Percentiles rank a stretch among this genome's conserved stretches.
phyloP scores from a whole-genome alignment of 2,329 filamentous ascomycete species.

The Alternaria sp. region DNA sequence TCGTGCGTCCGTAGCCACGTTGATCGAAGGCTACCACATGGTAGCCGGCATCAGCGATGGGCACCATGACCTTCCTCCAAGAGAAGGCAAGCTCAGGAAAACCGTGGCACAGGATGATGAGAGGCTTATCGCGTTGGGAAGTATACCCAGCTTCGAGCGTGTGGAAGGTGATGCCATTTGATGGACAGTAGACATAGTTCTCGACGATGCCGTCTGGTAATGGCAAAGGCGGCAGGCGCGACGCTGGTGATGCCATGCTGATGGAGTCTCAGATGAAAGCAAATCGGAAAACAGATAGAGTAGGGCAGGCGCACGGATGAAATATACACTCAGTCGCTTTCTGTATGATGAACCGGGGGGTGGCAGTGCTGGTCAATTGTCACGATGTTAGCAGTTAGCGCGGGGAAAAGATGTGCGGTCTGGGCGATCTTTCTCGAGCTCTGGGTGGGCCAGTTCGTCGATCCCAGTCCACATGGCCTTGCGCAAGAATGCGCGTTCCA shows the following conservation, averaged over 20 bases:
- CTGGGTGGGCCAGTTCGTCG: neutral
- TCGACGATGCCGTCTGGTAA: slow-evolving; percentile 63
- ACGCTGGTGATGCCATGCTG: slow-evolving; percentile 2
- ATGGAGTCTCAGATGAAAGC: neutral
- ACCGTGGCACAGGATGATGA: slow-evolving; percentile 69
- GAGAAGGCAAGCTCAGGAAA: slow-evolving; percentile 74
- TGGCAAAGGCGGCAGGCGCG: slow-evolving; percentile 53
- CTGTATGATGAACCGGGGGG: neutral
- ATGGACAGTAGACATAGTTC: slow-evolving; percentile 62
- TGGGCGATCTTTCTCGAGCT: neutral
- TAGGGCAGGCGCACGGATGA: neutral
- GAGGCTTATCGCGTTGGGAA: slow-evolving; percentile 52
- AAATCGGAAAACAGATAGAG: neutral
- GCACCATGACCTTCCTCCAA: slow-evolving; percentile 68
- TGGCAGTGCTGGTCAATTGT: neutral
- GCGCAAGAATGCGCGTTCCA: neutral
- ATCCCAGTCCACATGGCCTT: neutral
- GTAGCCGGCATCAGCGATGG: slow-evolving; percentile 66
- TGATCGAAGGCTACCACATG: slow-evolving; percentile 72
- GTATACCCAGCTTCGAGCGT: slow-evolving; percentile 61
- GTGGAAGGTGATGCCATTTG: slow-evolving; percentile 67
- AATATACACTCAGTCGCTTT: neutral
- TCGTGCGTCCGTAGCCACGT: slow-evolving; percentile 71
- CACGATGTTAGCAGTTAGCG: neutral
- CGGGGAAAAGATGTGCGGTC: neutral